A percentile compares a stretch with the other conserved stretches of the same genome.
These are phyloP conservation scores for Mycena galopus DNA, from an alignment of 768 basidiomycete species.

Conservation along the genomic window DNA sequence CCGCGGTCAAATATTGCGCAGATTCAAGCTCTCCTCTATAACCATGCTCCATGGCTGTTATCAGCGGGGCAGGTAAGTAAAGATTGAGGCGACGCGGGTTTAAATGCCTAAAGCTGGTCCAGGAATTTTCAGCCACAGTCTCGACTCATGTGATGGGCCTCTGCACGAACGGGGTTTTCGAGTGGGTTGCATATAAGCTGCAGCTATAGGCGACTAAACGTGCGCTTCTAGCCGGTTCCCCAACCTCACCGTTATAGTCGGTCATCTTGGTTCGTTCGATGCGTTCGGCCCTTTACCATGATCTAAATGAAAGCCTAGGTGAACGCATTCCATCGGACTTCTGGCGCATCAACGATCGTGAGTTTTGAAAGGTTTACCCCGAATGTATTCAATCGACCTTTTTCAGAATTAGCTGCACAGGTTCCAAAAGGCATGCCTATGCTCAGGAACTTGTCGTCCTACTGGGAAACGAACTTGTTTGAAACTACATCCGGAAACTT, in stretches of 20 bases:
- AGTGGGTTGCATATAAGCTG: slow-evolving; percentile 39
- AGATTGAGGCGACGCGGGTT: background rate
- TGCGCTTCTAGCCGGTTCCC: slow-evolving; percentile 53
- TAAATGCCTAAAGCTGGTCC: background rate
- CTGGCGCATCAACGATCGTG: slow-evolving; percentile 54
- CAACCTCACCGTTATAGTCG: slow-evolving; percentile 54
- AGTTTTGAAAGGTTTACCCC: slow-evolving; percentile 21
- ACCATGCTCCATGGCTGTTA: slow-evolving; percentile 49
- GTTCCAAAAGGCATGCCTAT: slow-evolving; percentile 50
- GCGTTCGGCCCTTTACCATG: no score
- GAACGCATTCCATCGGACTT: slow-evolving; percentile 59
- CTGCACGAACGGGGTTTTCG: slow-evolving; percentile 56
- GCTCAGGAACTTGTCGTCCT: slow-evolving; percentile 52
- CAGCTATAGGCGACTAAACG: background rate
- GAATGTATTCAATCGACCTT: background rate
- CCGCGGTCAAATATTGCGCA: slow-evolving; percentile 48
- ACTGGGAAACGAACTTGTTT: slow-evolving; percentile 55
- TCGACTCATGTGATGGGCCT: slow-evolving; percentile 56
- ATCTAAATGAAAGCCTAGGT: slow-evolving; percentile 27
- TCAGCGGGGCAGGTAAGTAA: slow-evolving; percentile 43
- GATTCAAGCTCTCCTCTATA: slow-evolving; percentile 43
- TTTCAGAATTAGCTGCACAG: slow-evolving; percentile 48
- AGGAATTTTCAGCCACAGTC: slow-evolving; percentile 55
- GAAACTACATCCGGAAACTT: slow-evolving; percentile 59
- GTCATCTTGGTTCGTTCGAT: slow-evolving; percentile 47